Conservation (phyloP, 345 rosid species). For the Bruguiera gymnorhiza region DNA sequence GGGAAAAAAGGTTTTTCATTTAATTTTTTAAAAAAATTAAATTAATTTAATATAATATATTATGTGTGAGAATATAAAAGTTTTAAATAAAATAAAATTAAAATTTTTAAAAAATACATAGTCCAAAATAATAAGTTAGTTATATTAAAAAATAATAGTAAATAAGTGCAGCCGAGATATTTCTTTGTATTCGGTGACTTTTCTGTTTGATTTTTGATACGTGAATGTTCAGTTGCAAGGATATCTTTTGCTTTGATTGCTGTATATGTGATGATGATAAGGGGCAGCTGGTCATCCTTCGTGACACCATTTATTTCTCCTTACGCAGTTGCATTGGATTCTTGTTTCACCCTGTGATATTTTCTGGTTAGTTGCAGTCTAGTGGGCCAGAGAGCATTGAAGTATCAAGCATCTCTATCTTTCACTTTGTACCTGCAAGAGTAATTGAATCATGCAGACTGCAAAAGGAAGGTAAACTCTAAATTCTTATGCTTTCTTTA, state of each 20-base stretch:
- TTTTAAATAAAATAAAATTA: too few relatives aligned
- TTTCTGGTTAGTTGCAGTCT: conserved; percentile 35
- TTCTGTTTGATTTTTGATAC: conserved; percentile 18
- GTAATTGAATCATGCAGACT: conserved; percentile 69
- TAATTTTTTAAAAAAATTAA: too few relatives aligned
- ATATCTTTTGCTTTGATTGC: conserved; percentile 33
- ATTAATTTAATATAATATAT: too few relatives aligned
- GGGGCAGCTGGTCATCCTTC: conserved; percentile 27
- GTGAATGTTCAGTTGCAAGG: conserved; percentile 7
- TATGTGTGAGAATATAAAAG: too few relatives aligned
- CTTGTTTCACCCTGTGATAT: conserved; percentile 27
- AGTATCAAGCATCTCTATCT: conserved; percentile 25
- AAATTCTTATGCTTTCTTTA: conserved; percentile 32
- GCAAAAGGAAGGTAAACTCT: conserved; percentile 78
- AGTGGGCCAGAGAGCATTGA: conserved; percentile 63
- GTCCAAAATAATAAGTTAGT: too few relatives aligned
- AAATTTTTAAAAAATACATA: too few relatives aligned
- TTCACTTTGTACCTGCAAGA: conserved; percentile 25
- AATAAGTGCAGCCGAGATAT: neutral
- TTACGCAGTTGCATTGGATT: conserved; percentile 41
- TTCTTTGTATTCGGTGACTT: conserved; percentile 1
- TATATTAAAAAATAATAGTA: too few relatives aligned
- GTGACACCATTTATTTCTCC: conserved; percentile 37
- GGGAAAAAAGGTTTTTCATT: neutral
- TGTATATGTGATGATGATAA: conserved; percentile 28